These are phyloP conservation scores for Solanum virginianum DNA, from an alignment of 257 asterid species.

Conservation along the genomic window DNA sequence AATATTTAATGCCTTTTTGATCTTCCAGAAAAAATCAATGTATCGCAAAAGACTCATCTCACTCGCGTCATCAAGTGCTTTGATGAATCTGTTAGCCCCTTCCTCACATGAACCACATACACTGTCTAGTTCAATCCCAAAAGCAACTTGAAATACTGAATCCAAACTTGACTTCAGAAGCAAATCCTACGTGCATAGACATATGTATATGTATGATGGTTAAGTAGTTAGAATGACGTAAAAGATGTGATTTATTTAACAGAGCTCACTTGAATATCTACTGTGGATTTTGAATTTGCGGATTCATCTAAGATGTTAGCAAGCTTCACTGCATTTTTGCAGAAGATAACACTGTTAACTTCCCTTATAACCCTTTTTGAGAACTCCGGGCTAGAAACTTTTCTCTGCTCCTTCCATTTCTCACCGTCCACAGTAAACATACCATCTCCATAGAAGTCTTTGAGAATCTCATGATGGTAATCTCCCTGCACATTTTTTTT, in stretches of 20 bases:
- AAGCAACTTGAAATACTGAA: slow-evolving; percentile 44
- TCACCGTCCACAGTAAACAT: slow-evolving; percentile 38
- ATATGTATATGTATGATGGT: background rate
- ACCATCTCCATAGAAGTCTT: slow-evolving; percentile 43
- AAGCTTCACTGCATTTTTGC: slow-evolving; percentile 22
- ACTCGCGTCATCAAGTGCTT: slow-evolving; percentile 50
- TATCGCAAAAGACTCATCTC: slow-evolving; percentile 32
- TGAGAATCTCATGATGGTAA: background rate
- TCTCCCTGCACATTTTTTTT: background rate
- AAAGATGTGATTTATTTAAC: background rate
- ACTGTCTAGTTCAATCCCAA: slow-evolving; percentile 46
- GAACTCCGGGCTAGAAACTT: slow-evolving; percentile 38
- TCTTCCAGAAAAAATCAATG: slow-evolving; percentile 44
- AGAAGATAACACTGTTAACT: slow-evolving; percentile 28
- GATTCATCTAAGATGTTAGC: slow-evolving; percentile 15
- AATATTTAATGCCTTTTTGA: slow-evolving; percentile 32
- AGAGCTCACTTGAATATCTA: slow-evolving; percentile 11
- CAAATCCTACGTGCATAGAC: slow-evolving; percentile 13
- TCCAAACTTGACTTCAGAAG: slow-evolving; percentile 45
- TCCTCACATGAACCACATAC: slow-evolving; percentile 38
- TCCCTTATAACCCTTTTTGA: slow-evolving; percentile 29
- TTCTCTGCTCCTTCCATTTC: slow-evolving; percentile 36
- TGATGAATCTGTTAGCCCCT: slow-evolving; percentile 26
- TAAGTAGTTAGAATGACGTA: background rate
- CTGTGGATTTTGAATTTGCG: slow-evolving; percentile 8